These are phyloP conservation scores for Amauroascus verrucosus DNA, from an alignment of 2,329 filamentous ascomycete species.

Conservation along the genomic window DNA sequence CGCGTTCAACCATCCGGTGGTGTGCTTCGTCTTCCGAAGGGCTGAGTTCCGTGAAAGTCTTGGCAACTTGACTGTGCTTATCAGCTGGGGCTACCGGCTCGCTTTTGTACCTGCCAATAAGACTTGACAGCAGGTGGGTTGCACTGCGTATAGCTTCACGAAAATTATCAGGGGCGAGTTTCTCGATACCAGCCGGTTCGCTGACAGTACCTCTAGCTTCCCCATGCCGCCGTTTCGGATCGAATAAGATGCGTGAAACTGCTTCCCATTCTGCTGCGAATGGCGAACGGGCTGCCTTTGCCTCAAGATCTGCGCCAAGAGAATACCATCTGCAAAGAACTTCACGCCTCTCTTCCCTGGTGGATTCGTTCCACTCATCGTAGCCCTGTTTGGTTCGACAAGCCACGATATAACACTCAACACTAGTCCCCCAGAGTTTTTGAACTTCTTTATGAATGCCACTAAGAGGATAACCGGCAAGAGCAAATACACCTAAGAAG, in stretches of 20 bases:
- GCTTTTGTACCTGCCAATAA: conserved; percentile 7
- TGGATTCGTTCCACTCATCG: conserved; percentile 50
- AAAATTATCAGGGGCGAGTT: conserved; percentile 9
- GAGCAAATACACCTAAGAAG: conserved; percentile 51
- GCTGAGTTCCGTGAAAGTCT: background rate
- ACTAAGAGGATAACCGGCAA: conserved; percentile 74
- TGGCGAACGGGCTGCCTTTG: conserved; percentile 48
- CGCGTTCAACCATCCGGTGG: conserved; percentile 60
- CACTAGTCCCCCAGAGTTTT: conserved; percentile 58
- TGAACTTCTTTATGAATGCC: conserved; percentile 69
- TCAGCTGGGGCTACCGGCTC: conserved; percentile 2
- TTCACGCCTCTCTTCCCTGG: conserved; percentile 50
- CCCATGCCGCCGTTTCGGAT: conserved; percentile 11
- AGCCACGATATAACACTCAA: conserved; percentile 69
- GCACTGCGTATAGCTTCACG: conserved; percentile 9
- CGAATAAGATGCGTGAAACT: conserved; percentile 19
- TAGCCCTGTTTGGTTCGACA: conserved; percentile 66
- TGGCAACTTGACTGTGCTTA: conserved; percentile 10
- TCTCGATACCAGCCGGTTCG: conserved; percentile 6
- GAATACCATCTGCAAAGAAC: conserved; percentile 58
- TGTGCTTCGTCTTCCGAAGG: conserved; percentile 52
- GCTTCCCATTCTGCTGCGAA: conserved; percentile 23
- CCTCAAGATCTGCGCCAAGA: conserved; percentile 48
- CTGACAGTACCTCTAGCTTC: background rate
- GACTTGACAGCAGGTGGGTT: conserved; percentile 7